Conservation (phyloP, 2,329 filamentous ascomycete genomes). For the Clarireedia homoeocarpa region DNA sequence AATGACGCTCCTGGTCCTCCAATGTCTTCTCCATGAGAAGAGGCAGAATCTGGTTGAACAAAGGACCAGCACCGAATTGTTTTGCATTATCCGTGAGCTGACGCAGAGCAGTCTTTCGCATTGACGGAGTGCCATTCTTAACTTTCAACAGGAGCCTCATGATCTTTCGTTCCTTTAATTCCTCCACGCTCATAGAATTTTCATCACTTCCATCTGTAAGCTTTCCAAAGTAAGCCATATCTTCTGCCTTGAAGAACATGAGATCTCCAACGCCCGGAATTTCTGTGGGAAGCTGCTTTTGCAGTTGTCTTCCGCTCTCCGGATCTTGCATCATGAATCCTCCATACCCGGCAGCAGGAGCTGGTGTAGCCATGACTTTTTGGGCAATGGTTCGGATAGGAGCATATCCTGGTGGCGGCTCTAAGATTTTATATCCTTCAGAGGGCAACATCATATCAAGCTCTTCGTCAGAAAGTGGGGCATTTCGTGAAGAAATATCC, state of each 20-base stretch:
- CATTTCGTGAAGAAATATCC: slow-evolving; percentile 72
- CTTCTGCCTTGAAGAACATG: slow-evolving; percentile 96
- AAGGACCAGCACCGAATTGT: slow-evolving; percentile 84
- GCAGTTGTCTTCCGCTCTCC: slow-evolving; percentile 71
- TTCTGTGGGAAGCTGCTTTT: slow-evolving; percentile 88
- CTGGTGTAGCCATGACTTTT: slow-evolving; percentile 65
- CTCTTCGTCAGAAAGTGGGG: slow-evolving; percentile 84
- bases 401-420: slow-evolving; percentile 86
- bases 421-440: slow-evolving; percentile 87
- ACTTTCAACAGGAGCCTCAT: slow-evolving; percentile 95
- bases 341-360: slow-evolving; percentile 47
- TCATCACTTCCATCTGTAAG: slow-evolving; percentile 91
- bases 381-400: slow-evolving; percentile 71
- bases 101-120: slow-evolving; percentile 95
- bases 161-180: slow-evolving; percentile 96
- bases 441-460: slow-evolving; percentile 84
- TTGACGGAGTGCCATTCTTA: slow-evolving; percentile 97
- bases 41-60: slow-evolving; percentile 96
- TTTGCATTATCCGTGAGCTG: slow-evolving; percentile 97
- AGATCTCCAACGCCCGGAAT: slow-evolving; percentile 94
- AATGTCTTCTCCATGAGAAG: slow-evolving; percentile 97
- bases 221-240: slow-evolving; percentile 98
- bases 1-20: slow-evolving; percentile 94
- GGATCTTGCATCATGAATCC: slow-evolving; percentile 99
- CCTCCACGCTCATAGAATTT: slow-evolving; percentile 83